Base-by-base conservation (phyloP, 768 basidiomycete species). In the Termitomyces bulborhizus region DNA sequence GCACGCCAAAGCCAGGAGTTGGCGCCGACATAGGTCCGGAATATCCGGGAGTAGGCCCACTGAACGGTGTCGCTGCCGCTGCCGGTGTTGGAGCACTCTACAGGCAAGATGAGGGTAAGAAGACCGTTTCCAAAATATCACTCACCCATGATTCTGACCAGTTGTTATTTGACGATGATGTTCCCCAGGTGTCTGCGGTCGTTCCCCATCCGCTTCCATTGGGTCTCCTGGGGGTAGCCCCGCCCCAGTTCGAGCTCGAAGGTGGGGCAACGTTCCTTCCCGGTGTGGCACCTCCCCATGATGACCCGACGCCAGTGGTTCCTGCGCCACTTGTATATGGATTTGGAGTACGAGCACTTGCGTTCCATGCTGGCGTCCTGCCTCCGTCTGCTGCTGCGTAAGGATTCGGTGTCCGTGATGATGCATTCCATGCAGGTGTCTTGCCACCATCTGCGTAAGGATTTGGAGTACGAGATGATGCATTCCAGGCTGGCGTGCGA, bases 391-490 rank as follows among this genome's bases (percentile, higher is more conserved):
- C 79, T n/a, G 71, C 79, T 54, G 73, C 80, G 55, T 81, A 82
- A 6, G 87, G 84, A 63, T 90, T 90, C 2, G 88, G 88, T 11
- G 88, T 89, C 54, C 82, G 71, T 18, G 83, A 80, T 1, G 78
- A 79, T 27, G 81, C 78, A 50, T 77, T 81, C 86, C 80, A 85
- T 16, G 79, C 83, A 32, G 82, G 84, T 3, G 84, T 85, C 59
- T 76, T 80, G 34, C 82, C 76, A n/a, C 79, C 78, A 49, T 75
- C 79, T 11, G 73, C 76, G 54, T 89, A 86, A 3, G 87, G 84
- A 59, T 88, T 88, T 3, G 88, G 87, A 11, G 88, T 89, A 52
- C 81, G 75, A 18, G 80, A 78, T 1, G 78, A 73, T 8, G 78
- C 73, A 41, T 72, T 77, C 84, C 78, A 83, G 31, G 76, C 81